Evolutionary conservation across 192 early-diverging fungal genomes (phyloP).

Genomic region (Coemansia sp.): DNA sequence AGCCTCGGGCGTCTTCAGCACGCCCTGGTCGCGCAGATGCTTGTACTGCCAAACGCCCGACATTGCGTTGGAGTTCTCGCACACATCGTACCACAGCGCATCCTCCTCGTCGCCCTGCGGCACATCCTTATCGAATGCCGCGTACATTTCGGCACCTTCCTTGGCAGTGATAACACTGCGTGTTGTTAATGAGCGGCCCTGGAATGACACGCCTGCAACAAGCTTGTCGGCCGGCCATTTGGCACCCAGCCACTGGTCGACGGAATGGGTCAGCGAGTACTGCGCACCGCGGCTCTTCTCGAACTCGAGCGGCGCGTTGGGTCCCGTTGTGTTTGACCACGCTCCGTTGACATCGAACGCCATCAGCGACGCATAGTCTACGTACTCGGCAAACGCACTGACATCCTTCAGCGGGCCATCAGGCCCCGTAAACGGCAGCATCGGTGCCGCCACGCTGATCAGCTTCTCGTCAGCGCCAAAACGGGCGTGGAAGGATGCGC

Average conservation of each 20-base stretch:
- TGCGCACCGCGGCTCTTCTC: conserved; percentile 37
- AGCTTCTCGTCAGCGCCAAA: conserved; percentile 52
- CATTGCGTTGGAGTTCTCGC: conserved; percentile 45
- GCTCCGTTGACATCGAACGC: conserved; percentile 67
- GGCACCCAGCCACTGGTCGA: conserved; percentile 60
- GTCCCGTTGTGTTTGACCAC: conserved; percentile 62
- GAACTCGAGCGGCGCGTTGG: conserved; percentile 60
- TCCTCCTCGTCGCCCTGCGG: conserved; percentile 61
- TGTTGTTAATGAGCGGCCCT: conserved; percentile 59
- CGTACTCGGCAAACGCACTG: conserved; percentile 59
- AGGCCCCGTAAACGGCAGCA: conserved; percentile 59
- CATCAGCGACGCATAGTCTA: conserved; percentile 70
- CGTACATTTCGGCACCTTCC: conserved; percentile 45
- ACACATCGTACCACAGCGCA: conserved; percentile 51
- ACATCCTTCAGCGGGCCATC: conserved; percentile 60
- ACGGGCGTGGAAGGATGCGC: conserved; percentile 28
- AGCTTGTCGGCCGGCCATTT: conserved; percentile 66
- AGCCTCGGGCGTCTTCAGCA: conserved; percentile 42
- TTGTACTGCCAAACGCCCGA: conserved; percentile 66
- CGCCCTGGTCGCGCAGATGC: conserved; percentile 59
- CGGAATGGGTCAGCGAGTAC: conserved; percentile 49
- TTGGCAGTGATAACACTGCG: conserved; percentile 48
- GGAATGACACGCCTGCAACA: conserved; percentile 61
- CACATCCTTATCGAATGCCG: conserved; percentile 36
- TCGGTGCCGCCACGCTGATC: conserved; percentile 65